Conservation (phyloP, 202 grass and related monocot species). For the Carex sylvatica region DNA sequence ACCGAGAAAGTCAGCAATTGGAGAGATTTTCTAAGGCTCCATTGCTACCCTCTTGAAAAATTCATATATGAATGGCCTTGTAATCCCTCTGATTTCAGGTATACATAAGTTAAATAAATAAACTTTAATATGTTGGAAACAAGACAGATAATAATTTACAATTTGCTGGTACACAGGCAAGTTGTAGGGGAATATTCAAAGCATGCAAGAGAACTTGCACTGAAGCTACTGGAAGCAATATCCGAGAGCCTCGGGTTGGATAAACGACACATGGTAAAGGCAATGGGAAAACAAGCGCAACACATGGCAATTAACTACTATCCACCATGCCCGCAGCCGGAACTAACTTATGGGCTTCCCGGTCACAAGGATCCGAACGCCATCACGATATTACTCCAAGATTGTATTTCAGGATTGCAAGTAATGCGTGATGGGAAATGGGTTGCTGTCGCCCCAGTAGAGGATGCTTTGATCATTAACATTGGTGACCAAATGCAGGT, state of each 20-base stretch:
- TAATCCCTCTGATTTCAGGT: conserved; percentile 73
- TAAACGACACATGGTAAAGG: conserved; percentile 58
- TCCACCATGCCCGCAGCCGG: conserved; percentile 83
- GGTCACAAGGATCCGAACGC: conserved; percentile 94
- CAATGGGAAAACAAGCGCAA: conserved; percentile 77
- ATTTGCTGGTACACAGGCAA: conserved; percentile 29
- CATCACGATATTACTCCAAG: conserved; percentile 84
- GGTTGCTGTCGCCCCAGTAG: conserved; percentile 62
- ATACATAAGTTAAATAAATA: background rate
- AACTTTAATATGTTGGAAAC: background rate
- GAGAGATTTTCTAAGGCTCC: conserved; percentile 84
- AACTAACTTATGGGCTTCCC: conserved; percentile 83
- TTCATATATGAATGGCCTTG: conserved; percentile 81
- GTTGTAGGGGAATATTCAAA: conserved; percentile 64
- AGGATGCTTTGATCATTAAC: conserved; percentile 67
- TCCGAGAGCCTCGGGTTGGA: conserved; percentile 73
- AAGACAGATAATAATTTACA: background rate
- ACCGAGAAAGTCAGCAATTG: conserved; percentile 80
- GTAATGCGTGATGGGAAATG: conserved; percentile 52
- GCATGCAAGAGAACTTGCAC: conserved; percentile 55
- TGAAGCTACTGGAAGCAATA: conserved; percentile 69
- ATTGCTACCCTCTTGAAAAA: conserved; percentile 69
- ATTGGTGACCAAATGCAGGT: conserved; percentile 90
- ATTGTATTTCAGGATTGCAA: conserved; percentile 82
- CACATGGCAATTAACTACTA: conserved; percentile 99